Evolutionary conservation across 805 yeast genomes (phyloP).

Genomic region (Saccharomycopsis synnaedendra): DNA sequence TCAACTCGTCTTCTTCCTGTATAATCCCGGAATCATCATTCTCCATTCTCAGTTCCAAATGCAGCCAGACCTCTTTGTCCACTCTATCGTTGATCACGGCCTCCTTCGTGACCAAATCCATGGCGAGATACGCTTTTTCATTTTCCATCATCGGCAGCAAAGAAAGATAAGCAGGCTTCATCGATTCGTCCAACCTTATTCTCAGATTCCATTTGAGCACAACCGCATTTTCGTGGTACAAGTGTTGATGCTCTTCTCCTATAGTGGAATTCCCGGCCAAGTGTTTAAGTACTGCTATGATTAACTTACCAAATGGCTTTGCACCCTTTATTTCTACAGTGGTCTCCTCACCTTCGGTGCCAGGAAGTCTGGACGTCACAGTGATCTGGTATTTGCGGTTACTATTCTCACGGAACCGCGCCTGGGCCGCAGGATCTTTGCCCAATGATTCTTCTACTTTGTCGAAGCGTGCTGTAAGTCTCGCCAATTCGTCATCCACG

Average conservation of each 20-base stretch:
- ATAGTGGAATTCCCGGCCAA: slow-evolving; percentile 7
- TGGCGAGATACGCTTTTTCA: slow-evolving; percentile 11
- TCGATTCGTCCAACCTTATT: slow-evolving; percentile 17
- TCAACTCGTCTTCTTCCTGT: slow-evolving; percentile 21
- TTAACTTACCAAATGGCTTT: slow-evolving; percentile 8
- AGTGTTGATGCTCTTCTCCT: background rate
- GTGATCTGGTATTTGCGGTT: slow-evolving; percentile 7
- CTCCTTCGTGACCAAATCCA: slow-evolving; percentile 13
- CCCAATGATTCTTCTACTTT: background rate
- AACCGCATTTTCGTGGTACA: slow-evolving; percentile 16
- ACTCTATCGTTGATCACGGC: slow-evolving; percentile 11
- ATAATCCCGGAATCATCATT: slow-evolving; percentile 20
- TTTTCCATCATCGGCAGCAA: slow-evolving; percentile 14
- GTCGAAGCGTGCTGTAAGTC: background rate
- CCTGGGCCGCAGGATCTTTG: background rate
- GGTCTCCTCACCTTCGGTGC: slow-evolving; percentile 1
- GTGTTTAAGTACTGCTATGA: slow-evolving; percentile 6
- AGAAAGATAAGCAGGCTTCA: slow-evolving; percentile 19
- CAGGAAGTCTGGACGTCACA: slow-evolving; percentile 12
- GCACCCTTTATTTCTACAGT: slow-evolving; percentile 3
- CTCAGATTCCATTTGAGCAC: slow-evolving; percentile 18
- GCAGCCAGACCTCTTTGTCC: slow-evolving; percentile 10
- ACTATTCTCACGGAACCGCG: background rate
- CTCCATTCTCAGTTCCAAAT: slow-evolving; percentile 16
- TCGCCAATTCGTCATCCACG: background rate